Evolutionary conservation across 75 land plant genomes (phyloP).

Genomic region (Pseudotsuga menziesii): DNA sequence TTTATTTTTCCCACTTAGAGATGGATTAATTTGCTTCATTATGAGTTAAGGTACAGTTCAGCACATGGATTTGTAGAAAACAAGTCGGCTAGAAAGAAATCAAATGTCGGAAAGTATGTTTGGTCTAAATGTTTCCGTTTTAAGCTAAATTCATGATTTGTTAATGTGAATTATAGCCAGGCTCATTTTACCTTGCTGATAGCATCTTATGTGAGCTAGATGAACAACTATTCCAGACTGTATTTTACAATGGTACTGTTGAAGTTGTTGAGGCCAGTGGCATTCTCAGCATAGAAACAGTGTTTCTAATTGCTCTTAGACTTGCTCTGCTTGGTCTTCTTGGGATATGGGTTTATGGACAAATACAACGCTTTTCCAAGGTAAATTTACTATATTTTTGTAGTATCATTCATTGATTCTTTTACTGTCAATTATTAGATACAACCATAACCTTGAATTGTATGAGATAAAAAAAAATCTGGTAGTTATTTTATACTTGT

Average conservation of each 20-base stretch:
- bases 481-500: neutral
- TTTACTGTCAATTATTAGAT: no score
- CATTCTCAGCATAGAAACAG: constrained; percentile 69
- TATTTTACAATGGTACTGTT: constrained; percentile 95
- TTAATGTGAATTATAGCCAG: constrained; percentile 50
- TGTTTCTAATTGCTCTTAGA: constrained; percentile 72
- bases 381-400: constrained; percentile 16
- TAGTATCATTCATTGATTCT: no score
- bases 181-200: constrained; percentile 81
- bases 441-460: neutral
- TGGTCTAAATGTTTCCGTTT: no score
- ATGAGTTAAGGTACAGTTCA: neutral
- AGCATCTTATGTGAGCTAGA: constrained; percentile 78
- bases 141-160: no score
- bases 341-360: constrained; percentile 73
- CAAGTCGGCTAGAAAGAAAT: no score
- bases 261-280: constrained; percentile 86
- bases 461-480: neutral
- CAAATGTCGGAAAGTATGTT: no score
- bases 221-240: constrained; percentile 52
- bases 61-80: neutral
- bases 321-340: constrained; percentile 63
- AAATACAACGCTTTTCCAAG: constrained; percentile 74
- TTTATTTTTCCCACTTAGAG: neutral
- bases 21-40: neutral